Percentiles rank a stretch among this genome's conserved stretches.
Evolutionary conservation across 1,284 basidiomycete genomes (phyloP).

Genomic region (Cryptococcus sp.): DNA sequence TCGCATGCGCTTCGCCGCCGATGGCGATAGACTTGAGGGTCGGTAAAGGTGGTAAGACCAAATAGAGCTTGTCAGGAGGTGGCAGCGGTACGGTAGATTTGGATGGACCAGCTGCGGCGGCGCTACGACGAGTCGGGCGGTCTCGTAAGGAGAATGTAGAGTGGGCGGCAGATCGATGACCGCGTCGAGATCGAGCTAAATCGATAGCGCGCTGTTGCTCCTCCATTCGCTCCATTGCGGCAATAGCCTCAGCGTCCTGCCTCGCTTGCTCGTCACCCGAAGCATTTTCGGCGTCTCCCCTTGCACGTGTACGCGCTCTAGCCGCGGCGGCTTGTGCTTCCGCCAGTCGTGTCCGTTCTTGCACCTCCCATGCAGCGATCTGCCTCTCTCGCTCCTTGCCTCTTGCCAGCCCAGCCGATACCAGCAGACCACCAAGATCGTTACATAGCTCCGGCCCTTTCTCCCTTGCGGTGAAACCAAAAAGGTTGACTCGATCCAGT

Average conservation of each 20-base stretch:
- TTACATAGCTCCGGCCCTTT: conserved; percentile 45
- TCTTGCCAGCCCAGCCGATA: conserved; percentile 44
- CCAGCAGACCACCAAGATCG: conserved; percentile 45
- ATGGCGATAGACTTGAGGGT: conserved; percentile 46
- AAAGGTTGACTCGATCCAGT: conserved; percentile 53
- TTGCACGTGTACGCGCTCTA: conserved; percentile 8
- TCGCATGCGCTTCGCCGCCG: conserved; percentile 48
- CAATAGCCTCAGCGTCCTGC: conserved; percentile 16
- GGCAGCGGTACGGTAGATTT: conserved; percentile 29
- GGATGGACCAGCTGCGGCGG: conserved; percentile 11
- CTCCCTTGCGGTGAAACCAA: conserved; percentile 51
- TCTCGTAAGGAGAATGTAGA: conserved; percentile 51
- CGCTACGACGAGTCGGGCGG: conserved; percentile 24
- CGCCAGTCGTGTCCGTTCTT: conserved; percentile 37
- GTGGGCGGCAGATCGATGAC: conserved; percentile 48
- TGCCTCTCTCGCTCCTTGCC: conserved; percentile 50
- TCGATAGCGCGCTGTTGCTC: conserved; percentile 32
- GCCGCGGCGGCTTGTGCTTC: conserved; percentile 27
- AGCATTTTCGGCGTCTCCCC: conserved; percentile 9
- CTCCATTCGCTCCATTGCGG: conserved; percentile 19
- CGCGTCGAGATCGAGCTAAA: conserved; percentile 39
- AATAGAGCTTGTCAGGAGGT: conserved; percentile 40
- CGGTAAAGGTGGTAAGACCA: conserved; percentile 52
- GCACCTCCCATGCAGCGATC: conserved; percentile 47
- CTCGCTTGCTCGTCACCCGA: conserved; percentile 19